Percentiles rank a stretch among this genome's conserved stretches.
phyloP scores from a whole-genome alignment of 2,329 filamentous ascomycete genomes.

The Cladosporium sp. region DNA sequence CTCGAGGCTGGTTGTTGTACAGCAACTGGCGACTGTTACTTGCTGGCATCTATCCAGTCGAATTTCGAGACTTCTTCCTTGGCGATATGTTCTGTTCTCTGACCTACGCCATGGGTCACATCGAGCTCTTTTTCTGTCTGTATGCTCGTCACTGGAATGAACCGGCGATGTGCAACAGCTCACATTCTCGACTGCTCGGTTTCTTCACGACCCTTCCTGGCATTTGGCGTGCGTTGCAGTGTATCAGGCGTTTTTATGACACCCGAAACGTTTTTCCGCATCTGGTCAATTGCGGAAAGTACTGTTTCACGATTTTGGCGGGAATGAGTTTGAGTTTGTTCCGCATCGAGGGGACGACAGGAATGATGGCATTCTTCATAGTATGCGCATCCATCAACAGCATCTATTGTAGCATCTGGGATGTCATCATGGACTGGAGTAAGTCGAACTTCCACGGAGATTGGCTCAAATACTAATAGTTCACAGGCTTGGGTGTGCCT shows the following conservation, averaged over 20 bases:
- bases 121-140: conserved; percentile 90
- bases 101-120: conserved; percentile 83
- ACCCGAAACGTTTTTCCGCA: conserved; percentile 87
- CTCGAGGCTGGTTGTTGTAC: conserved; percentile 80
- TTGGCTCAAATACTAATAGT: not conserved
- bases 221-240: conserved; percentile 88
- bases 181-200: conserved; percentile 73
- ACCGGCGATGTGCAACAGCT: conserved; percentile 76
- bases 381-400: conserved; percentile 76
- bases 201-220: conserved; percentile 80
- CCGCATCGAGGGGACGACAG: conserved; percentile 59
- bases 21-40: conserved; percentile 87
- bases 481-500: conserved; percentile 61
- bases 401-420: conserved; percentile 84
- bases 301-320: conserved; percentile 74
- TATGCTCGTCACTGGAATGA: conserved; percentile 74
- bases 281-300: conserved; percentile 88
- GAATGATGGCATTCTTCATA: conserved; percentile 68
- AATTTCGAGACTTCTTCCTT: conserved; percentile 95
- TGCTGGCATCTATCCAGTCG: conserved; percentile 84
- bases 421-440: conserved; percentile 91
- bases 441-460: conserved; percentile 7
- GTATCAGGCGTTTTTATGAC: conserved; percentile 81
- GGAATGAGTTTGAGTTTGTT: conserved; percentile 78
- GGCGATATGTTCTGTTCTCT: conserved; percentile 97